These are phyloP conservation scores for Lasiosphaeria miniovina DNA, from an alignment of 495 filamentous ascomycete species.

Conservation along the genomic window DNA sequence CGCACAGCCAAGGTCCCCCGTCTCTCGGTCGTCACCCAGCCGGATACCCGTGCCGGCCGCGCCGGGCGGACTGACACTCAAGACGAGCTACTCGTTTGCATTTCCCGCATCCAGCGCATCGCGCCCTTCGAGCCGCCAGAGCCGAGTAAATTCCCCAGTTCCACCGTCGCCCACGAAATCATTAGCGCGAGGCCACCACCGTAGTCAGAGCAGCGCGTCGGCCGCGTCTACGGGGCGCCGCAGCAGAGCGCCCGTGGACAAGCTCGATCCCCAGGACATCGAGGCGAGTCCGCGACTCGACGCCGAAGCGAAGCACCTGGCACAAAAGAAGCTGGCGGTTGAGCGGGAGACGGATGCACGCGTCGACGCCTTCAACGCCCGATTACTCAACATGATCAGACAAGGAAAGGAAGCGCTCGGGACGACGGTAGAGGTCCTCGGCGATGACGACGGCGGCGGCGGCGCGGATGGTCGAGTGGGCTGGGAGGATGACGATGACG, in stretches of 20 bases:
- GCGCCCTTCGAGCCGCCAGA: constrained; percentile 31
- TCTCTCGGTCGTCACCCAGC: constrained; percentile 29
- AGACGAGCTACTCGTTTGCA: too few relatives aligned
- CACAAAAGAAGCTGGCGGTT: constrained; percentile 61
- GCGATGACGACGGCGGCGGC: constrained; percentile 58
- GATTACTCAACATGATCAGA: constrained; percentile 78
- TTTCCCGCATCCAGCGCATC: constrained; percentile 13
- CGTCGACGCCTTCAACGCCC: constrained; percentile 72
- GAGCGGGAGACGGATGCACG: constrained; percentile 77
- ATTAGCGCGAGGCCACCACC: constrained; percentile 26
- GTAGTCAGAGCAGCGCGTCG: constrained; percentile 35
- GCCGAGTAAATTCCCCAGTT: constrained; percentile 5
- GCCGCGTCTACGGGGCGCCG: constrained; percentile 22
- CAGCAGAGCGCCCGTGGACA: constrained; percentile 4
- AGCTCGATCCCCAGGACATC: constrained; percentile 27
- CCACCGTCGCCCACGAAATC: constrained; percentile 23
- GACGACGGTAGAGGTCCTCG: constrained; percentile 65
- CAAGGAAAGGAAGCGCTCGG: constrained; percentile 86
- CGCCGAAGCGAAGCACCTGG: constrained; percentile 63
- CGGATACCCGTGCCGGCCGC: constrained; percentile 37
- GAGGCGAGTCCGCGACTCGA: constrained; percentile 42
- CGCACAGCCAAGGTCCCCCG: constrained; percentile 45
- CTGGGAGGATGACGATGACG: constrained; percentile 42
- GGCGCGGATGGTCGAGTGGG: constrained; percentile 13
- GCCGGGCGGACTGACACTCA: neutral